Evolutionary conservation across 2,329 filamentous ascomycete genomes (phyloP).

Genomic region (Pyrenochaeta sp.): DNA sequence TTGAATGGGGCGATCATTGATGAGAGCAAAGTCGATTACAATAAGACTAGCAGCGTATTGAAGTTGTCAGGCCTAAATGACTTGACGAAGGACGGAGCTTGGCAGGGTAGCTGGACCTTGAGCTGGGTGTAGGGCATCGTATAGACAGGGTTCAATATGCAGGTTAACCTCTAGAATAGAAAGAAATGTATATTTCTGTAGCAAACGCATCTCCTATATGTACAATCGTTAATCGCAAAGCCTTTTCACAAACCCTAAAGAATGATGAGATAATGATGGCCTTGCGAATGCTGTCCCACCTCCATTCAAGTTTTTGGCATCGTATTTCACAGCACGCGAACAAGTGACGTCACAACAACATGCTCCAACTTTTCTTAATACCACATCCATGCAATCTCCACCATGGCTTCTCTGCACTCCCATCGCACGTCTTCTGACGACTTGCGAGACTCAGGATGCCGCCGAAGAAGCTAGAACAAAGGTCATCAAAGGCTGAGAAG

Average conservation of each 20-base stretch:
- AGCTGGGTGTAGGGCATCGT: constrained; percentile 54
- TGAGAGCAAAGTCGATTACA: constrained; percentile 57
- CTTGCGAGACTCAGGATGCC: constrained; percentile 12
- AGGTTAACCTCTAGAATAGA: background rate
- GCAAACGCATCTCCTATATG: background rate
- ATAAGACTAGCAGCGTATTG: constrained; percentile 59
- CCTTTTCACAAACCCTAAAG: background rate
- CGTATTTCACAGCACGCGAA: constrained; percentile 17
- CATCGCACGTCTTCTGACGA: background rate
- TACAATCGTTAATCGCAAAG: background rate
- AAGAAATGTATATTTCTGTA: background rate
- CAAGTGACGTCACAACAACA: constrained; percentile 28
- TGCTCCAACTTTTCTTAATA: background rate
- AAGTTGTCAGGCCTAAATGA: constrained; percentile 60
- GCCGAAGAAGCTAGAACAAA: constrained; percentile 15
- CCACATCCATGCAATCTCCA: background rate
- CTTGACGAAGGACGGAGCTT: constrained; percentile 64
- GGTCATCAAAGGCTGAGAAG: constrained; percentile 11
- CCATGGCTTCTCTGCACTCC: background rate
- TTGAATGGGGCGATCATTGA: constrained; percentile 61
- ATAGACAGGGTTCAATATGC: constrained; percentile 1
- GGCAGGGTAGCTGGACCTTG: constrained; percentile 65
- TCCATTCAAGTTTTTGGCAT: constrained; percentile 23
- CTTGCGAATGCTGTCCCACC: constrained; percentile 11
- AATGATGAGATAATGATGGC: constrained; percentile 9